Conservation (phyloP, 768 basidiomycete species). For the Dioszegia crocea region DNA sequence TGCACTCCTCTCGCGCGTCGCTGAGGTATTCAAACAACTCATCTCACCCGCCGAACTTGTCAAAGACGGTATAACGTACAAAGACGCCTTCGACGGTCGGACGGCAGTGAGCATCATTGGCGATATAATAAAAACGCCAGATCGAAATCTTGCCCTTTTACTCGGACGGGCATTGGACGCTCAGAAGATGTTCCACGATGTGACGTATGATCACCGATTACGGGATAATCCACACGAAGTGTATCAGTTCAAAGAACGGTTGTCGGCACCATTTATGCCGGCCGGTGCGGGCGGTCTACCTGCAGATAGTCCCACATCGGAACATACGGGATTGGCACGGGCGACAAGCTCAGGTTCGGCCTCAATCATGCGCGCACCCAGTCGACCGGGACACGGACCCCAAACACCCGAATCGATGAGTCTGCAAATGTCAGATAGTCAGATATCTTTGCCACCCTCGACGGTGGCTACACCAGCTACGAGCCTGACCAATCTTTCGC, state of each 20-base stretch:
- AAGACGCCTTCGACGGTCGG: conserved; percentile 91
- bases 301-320: conserved; percentile 32
- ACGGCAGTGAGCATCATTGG: conserved; percentile 96
- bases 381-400: neutral
- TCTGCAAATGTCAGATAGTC: conserved; percentile 27
- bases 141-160: conserved; percentile 88
- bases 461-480: conserved; percentile 33
- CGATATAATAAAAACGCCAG: conserved; percentile 97
- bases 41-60: conserved; percentile 70
- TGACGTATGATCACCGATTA: conserved; percentile 94
- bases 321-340: conserved; percentile 24
- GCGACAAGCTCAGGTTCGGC: neutral
- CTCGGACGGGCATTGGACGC: conserved; percentile 94
- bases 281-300: conserved; percentile 50
- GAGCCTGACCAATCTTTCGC: neutral
- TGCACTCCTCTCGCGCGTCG: conserved; percentile 90
- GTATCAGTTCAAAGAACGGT: conserved; percentile 83
- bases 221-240: conserved; percentile 82
- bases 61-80: conserved; percentile 95
- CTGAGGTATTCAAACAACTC: conserved; percentile 83
- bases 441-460: conserved; percentile 24
- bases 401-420: conserved; percentile 22
- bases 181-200: conserved; percentile 99
- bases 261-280: conserved; percentile 73
- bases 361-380: neutral